Evolutionary conservation across 208 protist genomes (phyloP).

Genomic region (Vickermania ingenoplastis): DNA sequence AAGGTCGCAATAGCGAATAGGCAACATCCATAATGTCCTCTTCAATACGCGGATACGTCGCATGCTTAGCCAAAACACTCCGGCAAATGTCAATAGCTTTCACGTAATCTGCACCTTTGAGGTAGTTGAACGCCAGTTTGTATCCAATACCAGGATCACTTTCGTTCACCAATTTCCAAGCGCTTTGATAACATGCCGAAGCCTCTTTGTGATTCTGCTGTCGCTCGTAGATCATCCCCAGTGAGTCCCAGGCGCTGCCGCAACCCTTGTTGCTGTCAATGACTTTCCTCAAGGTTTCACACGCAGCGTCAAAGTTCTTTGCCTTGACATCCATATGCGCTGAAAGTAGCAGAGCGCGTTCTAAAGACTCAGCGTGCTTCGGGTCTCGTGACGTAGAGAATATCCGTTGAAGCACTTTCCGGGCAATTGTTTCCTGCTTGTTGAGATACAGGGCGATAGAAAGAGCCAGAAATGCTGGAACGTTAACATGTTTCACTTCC

Average conservation of each 20-base stretch:
- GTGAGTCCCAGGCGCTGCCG: conserved; percentile 69
- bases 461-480: conserved; percentile 60
- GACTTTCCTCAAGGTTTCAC: conserved; percentile 41
- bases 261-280: conserved; percentile 74
- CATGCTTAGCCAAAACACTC: conserved; percentile 78
- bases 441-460: conserved; percentile 63
- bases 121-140: conserved; percentile 95
- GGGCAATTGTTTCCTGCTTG: conserved; percentile 70
- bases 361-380: conserved; percentile 30
- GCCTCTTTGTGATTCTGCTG: conserved; percentile 84
- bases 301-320: conserved; percentile 74
- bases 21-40: conserved; percentile 91
- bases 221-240: conserved; percentile 87
- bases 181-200: conserved; percentile 87
- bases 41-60: conserved; percentile 88
- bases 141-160: conserved; percentile 85
- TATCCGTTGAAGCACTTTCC: conserved; percentile 29
- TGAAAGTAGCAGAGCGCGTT: conserved; percentile 80
- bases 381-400: conserved; percentile 14
- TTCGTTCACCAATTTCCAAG: conserved; percentile 88
- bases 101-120: conserved; percentile 89
- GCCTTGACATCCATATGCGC: conserved; percentile 78
- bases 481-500: conserved; percentile 29
- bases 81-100: conserved; percentile 92
- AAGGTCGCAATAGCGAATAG: conserved; percentile 71